phyloP scores from a whole-genome alignment of 768 basidiomycete species.

The Lentinula boryana region DNA sequence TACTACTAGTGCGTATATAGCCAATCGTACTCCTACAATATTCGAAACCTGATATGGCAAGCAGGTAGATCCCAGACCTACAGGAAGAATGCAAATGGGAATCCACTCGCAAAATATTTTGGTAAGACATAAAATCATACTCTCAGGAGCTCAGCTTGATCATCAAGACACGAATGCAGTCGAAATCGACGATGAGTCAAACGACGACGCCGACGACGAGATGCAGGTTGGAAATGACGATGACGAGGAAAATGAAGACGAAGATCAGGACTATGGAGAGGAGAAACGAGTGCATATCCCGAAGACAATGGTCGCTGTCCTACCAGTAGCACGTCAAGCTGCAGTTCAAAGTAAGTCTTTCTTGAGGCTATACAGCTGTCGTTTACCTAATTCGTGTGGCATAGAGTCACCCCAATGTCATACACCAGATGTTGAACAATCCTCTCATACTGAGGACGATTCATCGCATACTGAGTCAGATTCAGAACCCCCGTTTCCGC shows the following conservation, averaged over 20 bases:
- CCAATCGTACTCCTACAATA: not conserved
- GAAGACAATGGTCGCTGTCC: not conserved
- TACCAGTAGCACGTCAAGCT: not conserved
- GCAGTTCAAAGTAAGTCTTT: not conserved
- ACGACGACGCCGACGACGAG: not conserved
- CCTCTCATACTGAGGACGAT: not conserved
- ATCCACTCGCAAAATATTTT: not conserved
- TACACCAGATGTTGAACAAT: not conserved
- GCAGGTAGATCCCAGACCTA: not conserved
- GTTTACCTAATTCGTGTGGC: not conserved
- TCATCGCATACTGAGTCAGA: not conserved
- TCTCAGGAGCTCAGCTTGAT: not conserved
- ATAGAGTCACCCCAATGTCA: not conserved
- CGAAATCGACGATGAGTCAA: not conserved
- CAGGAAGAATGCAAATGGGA: not conserved
- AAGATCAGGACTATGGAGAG: not conserved
- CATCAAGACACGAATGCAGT: not conserved
- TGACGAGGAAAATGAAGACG: not conserved
- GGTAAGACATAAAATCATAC: not conserved
- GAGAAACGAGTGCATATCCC: not conserved
- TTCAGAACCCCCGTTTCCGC: not conserved
- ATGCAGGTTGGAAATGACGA: not conserved
- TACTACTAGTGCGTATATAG: not conserved
- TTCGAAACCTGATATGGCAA: not conserved
- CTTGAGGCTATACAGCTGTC: not conserved